Evolutionary conservation across 2,329 filamentous ascomycete species (phyloP).

Genomic region (Claviceps purpurea): DNA sequence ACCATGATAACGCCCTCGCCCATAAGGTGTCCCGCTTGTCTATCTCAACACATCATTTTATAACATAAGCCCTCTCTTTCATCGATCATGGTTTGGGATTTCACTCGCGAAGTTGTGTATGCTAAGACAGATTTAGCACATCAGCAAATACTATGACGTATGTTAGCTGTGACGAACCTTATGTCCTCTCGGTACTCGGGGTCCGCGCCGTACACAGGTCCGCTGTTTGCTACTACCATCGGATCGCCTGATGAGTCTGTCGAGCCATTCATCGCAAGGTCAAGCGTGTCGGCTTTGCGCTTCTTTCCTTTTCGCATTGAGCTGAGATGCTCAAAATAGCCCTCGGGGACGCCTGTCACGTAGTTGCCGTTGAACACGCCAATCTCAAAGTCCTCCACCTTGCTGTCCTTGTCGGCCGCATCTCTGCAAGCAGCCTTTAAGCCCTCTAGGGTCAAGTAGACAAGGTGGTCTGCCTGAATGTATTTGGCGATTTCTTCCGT

Average conservation of each 20-base stretch:
- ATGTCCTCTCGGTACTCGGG: conserved; percentile 5
- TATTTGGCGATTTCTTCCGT: conserved; percentile 22
- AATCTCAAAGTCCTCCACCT: conserved; percentile 61
- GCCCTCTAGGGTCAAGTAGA: conserved; percentile 12
- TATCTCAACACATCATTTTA: too few relatives aligned
- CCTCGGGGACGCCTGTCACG: conserved; percentile 62
- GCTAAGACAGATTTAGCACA: not conserved
- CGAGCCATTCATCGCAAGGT: not conserved
- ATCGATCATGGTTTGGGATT: not conserved
- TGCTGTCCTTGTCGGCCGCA: conserved; percentile 39
- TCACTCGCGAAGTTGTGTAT: conserved; percentile 2
- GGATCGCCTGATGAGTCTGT: not conserved
- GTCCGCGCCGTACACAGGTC: not conserved
- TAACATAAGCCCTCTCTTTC: not conserved
- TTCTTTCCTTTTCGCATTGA: conserved; percentile 39
- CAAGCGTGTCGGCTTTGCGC: not conserved
- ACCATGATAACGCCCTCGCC: not conserved
- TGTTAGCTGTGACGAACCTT: conserved; percentile 1
- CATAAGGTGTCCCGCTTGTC: not conserved
- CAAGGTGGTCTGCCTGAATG: conserved; percentile 7
- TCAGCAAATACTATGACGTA: not conserved
- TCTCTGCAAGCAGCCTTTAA: conserved; percentile 69
- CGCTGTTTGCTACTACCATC: not conserved
- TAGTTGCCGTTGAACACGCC: conserved; percentile 88
- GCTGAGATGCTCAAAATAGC: conserved; percentile 74